phyloP scores from a whole-genome alignment of 2,329 filamentous ascomycete species.

The Coleophoma crateriformis region DNA sequence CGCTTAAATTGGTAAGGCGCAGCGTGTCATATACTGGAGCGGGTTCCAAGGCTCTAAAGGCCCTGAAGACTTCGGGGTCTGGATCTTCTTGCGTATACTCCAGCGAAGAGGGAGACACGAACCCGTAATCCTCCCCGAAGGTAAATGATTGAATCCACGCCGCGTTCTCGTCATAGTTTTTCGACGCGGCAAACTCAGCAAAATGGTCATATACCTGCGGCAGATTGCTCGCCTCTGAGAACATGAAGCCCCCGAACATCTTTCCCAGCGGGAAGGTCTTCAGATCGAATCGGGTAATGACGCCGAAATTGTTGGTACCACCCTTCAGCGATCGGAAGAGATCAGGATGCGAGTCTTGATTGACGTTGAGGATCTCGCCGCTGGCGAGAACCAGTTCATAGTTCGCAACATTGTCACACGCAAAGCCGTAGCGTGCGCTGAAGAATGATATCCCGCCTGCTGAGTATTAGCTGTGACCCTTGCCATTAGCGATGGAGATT shows the following conservation, averaged over 20 bases:
- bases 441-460: constrained; percentile 8
- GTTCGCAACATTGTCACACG: constrained; percentile 1
- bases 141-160: constrained; percentile 4
- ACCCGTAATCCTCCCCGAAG: neutral
- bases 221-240: neutral
- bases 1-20: constrained; percentile 6
- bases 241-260: constrained; percentile 5
- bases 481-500: neutral
- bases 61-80: constrained; percentile 3
- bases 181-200: neutral
- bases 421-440: constrained; percentile 5
- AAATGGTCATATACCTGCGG: constrained; percentile 2
- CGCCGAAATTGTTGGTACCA: constrained; percentile 21
- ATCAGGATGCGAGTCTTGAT: constrained; percentile 3
- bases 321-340: constrained; percentile 24
- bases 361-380: constrained; percentile 1
- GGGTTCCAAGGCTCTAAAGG: constrained; percentile 2
- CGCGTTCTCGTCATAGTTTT: constrained; percentile 4
- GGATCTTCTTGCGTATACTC: constrained; percentile 5
- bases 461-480: neutral
- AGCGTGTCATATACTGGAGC: constrained; percentile 2
- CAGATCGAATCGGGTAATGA: constrained; percentile 14
- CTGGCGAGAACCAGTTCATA: constrained; percentile 34
- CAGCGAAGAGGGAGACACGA: neutral
- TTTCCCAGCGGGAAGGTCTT: constrained; percentile 4